Percentiles rank a stretch among this genome's conserved stretches.
phyloP scores from a whole-genome alignment of 768 basidiomycete species.

The Leucocoprinus leucothites region DNA sequence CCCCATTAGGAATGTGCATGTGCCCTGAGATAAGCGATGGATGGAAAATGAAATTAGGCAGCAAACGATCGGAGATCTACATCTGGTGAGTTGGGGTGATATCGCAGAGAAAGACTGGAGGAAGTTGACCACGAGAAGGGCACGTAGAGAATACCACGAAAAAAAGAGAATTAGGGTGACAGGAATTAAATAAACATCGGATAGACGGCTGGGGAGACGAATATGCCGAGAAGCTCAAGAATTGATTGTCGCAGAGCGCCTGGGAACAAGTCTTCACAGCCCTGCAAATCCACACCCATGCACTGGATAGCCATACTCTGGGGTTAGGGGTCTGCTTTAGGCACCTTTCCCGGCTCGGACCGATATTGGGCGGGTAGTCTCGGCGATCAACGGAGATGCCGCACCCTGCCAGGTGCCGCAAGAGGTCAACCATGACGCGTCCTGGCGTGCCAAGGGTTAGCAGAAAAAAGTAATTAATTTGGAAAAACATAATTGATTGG shows the following conservation, averaged over 20 bases:
- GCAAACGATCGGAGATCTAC: background rate
- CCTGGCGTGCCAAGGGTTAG: slow-evolving; percentile 6
- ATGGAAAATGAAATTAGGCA: slow-evolving; percentile 1
- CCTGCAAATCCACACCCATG: background rate
- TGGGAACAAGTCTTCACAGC: background rate
- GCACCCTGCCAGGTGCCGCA: too few relatives aligned
- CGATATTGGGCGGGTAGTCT: background rate
- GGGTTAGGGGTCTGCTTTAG: slow-evolving; percentile 3
- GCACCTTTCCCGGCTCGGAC: background rate
- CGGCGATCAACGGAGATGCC: background rate
- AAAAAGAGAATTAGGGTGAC: too few relatives aligned
- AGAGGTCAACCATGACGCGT: slow-evolving; percentile 10
- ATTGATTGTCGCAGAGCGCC: slow-evolving; percentile 4
- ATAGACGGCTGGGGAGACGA: background rate
- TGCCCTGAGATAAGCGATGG: slow-evolving; percentile 1
- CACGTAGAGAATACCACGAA: too few relatives aligned
- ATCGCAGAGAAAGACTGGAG: too few relatives aligned
- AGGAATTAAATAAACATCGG: too few relatives aligned
- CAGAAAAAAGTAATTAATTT: slow-evolving; percentile 12
- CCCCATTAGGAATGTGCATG: background rate
- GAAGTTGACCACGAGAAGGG: too few relatives aligned
- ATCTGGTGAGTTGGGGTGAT: background rate
- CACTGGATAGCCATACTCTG: background rate
- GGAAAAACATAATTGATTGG: background rate
- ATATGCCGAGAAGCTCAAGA: background rate